Conservation (phyloP, 805 yeast genomes). For the Tetrapisispora phaffii region DNA sequence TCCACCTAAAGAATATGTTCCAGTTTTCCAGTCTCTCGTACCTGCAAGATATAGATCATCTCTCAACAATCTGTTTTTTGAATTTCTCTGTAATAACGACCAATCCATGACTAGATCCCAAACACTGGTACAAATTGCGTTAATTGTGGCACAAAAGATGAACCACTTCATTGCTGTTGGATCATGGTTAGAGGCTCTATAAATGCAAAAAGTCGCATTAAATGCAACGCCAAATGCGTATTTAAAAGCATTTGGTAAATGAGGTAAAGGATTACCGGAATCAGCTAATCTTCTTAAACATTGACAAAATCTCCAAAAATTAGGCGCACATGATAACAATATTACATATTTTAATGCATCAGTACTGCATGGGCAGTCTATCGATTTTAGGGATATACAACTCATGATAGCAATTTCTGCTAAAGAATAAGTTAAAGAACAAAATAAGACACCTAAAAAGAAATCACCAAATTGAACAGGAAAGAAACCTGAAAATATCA, state of each 20-base stretch:
- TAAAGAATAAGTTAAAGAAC: slow-evolving; percentile 80
- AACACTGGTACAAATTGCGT: slow-evolving; percentile 54
- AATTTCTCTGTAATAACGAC: slow-evolving; percentile 64
- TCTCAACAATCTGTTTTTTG: slow-evolving; percentile 50
- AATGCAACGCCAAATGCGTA: slow-evolving; percentile 59
- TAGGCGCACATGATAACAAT: slow-evolving; percentile 72
- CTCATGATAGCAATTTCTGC: slow-evolving; percentile 78
- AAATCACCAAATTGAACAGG: slow-evolving; percentile 95
- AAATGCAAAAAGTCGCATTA: slow-evolving; percentile 63
- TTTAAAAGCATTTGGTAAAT: slow-evolving; percentile 78
- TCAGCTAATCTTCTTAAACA: slow-evolving; percentile 87
- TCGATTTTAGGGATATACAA: slow-evolving; percentile 51
- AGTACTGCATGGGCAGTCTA: slow-evolving; percentile 52
- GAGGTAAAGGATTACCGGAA: slow-evolving; percentile 94
- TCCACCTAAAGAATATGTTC: slow-evolving; percentile 19
- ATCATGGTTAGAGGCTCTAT: slow-evolving; percentile 38
- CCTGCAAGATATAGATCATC: slow-evolving; percentile 60
- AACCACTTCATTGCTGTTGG: slow-evolving; percentile 42
- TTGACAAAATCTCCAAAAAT: slow-evolving; percentile 82
- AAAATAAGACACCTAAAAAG: slow-evolving; percentile 81
- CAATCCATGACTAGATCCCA: slow-evolving; percentile 98
- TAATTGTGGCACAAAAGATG: slow-evolving; percentile 62
- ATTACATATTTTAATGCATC: slow-evolving; percentile 69
- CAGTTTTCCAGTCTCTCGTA: slow-evolving; percentile 26
- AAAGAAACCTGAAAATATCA: slow-evolving; percentile 71